Percentiles rank a stretch among this genome's conserved stretches.
These are phyloP conservation scores for Ogataea nonfermentans DNA, from an alignment of 805 yeast genomes.

Conservation along the genomic window DNA sequence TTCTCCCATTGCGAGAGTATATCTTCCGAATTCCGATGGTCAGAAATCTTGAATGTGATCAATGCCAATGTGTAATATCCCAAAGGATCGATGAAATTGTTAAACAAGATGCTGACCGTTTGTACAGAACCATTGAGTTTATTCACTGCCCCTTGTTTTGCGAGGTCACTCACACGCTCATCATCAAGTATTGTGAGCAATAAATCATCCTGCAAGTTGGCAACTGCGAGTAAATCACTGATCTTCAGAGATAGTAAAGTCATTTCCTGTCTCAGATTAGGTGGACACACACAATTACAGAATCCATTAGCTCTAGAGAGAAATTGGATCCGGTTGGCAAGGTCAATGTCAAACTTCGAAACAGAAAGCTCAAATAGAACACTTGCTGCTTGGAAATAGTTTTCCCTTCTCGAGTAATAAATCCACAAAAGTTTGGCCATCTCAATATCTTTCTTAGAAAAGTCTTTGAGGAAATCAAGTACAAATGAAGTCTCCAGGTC, in stretches of 20 bases:
- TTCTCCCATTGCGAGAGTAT: slow-evolving; percentile 78
- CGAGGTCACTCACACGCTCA: slow-evolving; percentile 44
- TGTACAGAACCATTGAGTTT: slow-evolving; percentile 63
- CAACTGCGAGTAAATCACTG: slow-evolving; percentile 80
- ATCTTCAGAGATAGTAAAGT: slow-evolving; percentile 65
- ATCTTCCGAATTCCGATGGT: slow-evolving; percentile 80
- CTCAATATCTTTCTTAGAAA: slow-evolving; percentile 58
- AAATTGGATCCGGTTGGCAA: slow-evolving; percentile 79
- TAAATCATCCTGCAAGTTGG: slow-evolving; percentile 77
- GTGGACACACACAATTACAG: slow-evolving; percentile 81
- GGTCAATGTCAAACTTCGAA: slow-evolving; percentile 65
- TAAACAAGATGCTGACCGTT: slow-evolving; percentile 75
- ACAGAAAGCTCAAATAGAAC: slow-evolving; percentile 71
- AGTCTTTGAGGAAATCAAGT: slow-evolving; percentile 70
- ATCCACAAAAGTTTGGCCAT: slow-evolving; percentile 86
- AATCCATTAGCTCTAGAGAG: slow-evolving; percentile 91
- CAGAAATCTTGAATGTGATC: slow-evolving; percentile 76
- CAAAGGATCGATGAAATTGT: slow-evolving; percentile 81
- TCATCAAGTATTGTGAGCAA: slow-evolving; percentile 50
- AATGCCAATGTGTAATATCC: slow-evolving; percentile 84
- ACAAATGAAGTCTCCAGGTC: slow-evolving; percentile 81
- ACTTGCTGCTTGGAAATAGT: slow-evolving; percentile 80
- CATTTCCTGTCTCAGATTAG: slow-evolving; percentile 73
- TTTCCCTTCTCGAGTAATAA: slow-evolving; percentile 79
- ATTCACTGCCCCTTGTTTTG: slow-evolving; percentile 48